These are phyloP conservation scores for Fragaria nilgerrensis DNA, from an alignment of 306 rosid genomes.

Conservation along the genomic window DNA sequence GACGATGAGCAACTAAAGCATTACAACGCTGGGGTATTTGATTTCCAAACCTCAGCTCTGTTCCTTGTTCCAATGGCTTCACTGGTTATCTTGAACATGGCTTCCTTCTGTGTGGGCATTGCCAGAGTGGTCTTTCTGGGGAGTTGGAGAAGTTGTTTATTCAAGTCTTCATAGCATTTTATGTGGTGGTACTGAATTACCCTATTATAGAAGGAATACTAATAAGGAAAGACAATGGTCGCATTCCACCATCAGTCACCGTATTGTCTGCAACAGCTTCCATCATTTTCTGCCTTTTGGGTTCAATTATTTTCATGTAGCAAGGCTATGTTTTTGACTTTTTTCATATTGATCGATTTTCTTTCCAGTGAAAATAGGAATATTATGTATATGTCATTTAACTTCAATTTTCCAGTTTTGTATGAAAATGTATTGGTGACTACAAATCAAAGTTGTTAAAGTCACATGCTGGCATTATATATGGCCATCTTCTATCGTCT, in stretches of 20 bases:
- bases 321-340: neutral
- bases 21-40: slow-evolving; percentile 51
- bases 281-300: neutral
- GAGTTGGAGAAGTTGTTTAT: slow-evolving; percentile 22
- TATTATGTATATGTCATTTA: too few relatives aligned
- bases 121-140: slow-evolving; percentile 27
- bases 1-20: slow-evolving; percentile 39
- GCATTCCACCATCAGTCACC: slow-evolving; percentile 20
- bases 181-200: slow-evolving; percentile 15
- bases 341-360: too few relatives aligned
- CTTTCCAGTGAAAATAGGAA: too few relatives aligned
- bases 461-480: too few relatives aligned
- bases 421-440: too few relatives aligned
- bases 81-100: slow-evolving; percentile 43
- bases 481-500: too few relatives aligned
- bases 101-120: slow-evolving; percentile 43
- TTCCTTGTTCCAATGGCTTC: slow-evolving; percentile 48
- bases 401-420: too few relatives aligned
- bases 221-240: slow-evolving; percentile 31
- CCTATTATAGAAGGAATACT: slow-evolving; percentile 34
- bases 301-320: slow-evolving; percentile 17
- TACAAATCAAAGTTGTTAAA: too few relatives aligned
- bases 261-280: slow-evolving; percentile 1
- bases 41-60: slow-evolving; percentile 48
- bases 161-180: slow-evolving; percentile 25